A percentile compares a stretch with the other conserved stretches of the same genome.
These are phyloP conservation scores for Claviceps lovelessii DNA, from an alignment of 2,329 filamentous ascomycete species.

Conservation along the genomic window DNA sequence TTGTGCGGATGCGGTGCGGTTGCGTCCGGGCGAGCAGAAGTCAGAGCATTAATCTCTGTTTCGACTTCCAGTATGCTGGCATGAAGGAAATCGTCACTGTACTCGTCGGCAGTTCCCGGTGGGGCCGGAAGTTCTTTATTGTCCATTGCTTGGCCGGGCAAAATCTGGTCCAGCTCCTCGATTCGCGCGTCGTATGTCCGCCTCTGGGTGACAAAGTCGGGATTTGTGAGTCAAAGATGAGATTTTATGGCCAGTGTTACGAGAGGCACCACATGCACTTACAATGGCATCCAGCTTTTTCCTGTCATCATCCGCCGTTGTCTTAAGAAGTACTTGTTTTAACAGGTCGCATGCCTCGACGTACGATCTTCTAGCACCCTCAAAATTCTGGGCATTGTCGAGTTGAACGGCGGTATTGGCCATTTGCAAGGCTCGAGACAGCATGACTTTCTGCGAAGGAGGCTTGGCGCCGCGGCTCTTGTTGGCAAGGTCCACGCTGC, in stretches of 20 bases:
- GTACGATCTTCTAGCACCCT: slow-evolving; percentile 82
- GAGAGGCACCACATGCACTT: slow-evolving; percentile 28
- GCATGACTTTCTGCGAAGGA: slow-evolving; percentile 85
- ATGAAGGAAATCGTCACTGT: slow-evolving; percentile 2
- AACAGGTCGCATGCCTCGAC: slow-evolving; percentile 78
- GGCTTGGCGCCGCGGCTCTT: slow-evolving; percentile 22
- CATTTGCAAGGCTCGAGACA: slow-evolving; percentile 88
- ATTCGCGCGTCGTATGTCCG: slow-evolving; percentile 85
- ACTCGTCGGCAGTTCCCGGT: slow-evolving; percentile 39
- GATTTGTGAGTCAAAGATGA: background rate
- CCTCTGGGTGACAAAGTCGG: slow-evolving; percentile 35
- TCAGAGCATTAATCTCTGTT: slow-evolving; percentile 12
- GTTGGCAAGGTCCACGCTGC: slow-evolving; percentile 18
- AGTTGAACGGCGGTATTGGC: slow-evolving; percentile 90
- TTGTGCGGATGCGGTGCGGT: slow-evolving; percentile 8
- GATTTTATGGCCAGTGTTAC: no score
- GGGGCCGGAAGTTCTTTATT: slow-evolving; percentile 65
- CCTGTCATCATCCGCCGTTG: slow-evolving; percentile 71
- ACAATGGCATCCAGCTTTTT: slow-evolving; percentile 89
- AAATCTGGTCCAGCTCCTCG: slow-evolving; percentile 64
- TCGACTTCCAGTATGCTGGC: background rate
- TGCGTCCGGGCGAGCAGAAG: slow-evolving; percentile 22
- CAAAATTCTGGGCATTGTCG: slow-evolving; percentile 91
- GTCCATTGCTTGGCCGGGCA: slow-evolving; percentile 36
- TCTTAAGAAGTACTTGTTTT: slow-evolving; percentile 75